Percentiles rank a stretch among this genome's conserved stretches.
Evolutionary conservation across 2,329 filamentous ascomycete species (phyloP).

Genomic region (Pseudogymnoascus sp.): DNA sequence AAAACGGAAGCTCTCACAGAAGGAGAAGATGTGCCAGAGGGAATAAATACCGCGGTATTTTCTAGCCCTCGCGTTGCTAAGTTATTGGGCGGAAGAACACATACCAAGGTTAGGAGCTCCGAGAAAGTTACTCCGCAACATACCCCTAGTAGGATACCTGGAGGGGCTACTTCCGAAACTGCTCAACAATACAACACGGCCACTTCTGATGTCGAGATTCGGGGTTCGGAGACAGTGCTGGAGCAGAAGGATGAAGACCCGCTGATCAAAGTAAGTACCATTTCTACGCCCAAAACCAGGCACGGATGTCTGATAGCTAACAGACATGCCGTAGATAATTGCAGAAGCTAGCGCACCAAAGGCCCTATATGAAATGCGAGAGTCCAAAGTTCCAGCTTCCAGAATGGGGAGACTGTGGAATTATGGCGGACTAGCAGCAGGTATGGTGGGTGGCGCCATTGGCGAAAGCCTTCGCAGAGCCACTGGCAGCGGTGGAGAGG

Average conservation of each 20-base stretch:
- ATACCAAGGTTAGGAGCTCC: constrained; percentile 12
- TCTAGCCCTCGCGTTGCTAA: constrained; percentile 49
- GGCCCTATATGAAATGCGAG: constrained; percentile 60
- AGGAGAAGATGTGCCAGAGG: constrained; percentile 44
- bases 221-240: background rate
- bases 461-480: constrained; percentile 75
- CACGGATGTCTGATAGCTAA: constrained; percentile 28
- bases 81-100: constrained; percentile 41
- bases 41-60: constrained; percentile 52
- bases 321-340: constrained; percentile 28
- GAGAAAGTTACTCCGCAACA: background rate
- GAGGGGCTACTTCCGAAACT: background rate
- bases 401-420: constrained; percentile 86
- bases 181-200: background rate
- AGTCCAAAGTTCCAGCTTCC: constrained; percentile 84
- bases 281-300: background rate
- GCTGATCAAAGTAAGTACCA: background rate
- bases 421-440: constrained; percentile 84
- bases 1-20: constrained; percentile 24
- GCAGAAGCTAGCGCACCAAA: constrained; percentile 21
- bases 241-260: background rate
- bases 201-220: background rate
- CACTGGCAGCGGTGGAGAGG: constrained; percentile 57
- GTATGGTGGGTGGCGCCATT: constrained; percentile 89
- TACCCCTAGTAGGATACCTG: background rate